These are phyloP conservation scores for Micractinium conductrix DNA, from an alignment of 139 green algal species.

Conservation along the genomic window DNA sequence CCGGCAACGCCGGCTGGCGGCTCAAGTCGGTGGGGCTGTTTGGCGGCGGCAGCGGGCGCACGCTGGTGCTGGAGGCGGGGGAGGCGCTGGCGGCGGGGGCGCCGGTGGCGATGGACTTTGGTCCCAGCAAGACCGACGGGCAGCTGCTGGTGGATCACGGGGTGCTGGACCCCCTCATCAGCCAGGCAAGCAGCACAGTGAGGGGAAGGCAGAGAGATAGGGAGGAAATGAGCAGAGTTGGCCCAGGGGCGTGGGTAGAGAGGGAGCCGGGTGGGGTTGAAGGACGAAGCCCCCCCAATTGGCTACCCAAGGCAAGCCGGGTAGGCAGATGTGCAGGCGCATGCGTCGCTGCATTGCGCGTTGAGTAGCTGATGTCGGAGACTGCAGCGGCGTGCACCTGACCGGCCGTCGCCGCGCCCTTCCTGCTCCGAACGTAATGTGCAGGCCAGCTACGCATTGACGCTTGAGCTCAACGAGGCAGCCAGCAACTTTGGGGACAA, in stretches of 20 bases:
- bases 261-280: too few species aligned
- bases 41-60: slow-evolving; percentile 30
- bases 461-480: slow-evolving; percentile 68
- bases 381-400: too few species aligned
- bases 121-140: neutral
- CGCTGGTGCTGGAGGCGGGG: slow-evolving; percentile 63
- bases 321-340: too few species aligned
- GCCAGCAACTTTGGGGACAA: slow-evolving; percentile 91
- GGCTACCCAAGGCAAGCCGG: too few species aligned
- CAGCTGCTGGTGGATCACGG: slow-evolving; percentile 84
- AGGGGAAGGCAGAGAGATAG: too few species aligned
- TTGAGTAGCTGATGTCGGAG: too few species aligned
- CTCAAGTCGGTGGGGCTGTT: slow-evolving; percentile 63
- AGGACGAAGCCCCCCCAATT: too few species aligned
- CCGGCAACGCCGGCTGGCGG: slow-evolving; percentile 49
- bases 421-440: neutral
- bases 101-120: slow-evolving; percentile 72
- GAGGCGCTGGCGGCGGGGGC: slow-evolving; percentile 52
- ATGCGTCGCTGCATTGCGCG: too few species aligned
- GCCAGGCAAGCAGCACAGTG: too few species aligned
- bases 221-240: neutral
- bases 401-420: too few species aligned
- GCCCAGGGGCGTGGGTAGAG: too few species aligned
- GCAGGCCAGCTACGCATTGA: slow-evolving; percentile 80
- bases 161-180: slow-evolving; percentile 58